Evolutionary conservation across 2,329 filamentous ascomycete genomes (phyloP), one percentile per base, ranked within the genome.

Genomic region (Diaporthe vaccinii): DNA sequence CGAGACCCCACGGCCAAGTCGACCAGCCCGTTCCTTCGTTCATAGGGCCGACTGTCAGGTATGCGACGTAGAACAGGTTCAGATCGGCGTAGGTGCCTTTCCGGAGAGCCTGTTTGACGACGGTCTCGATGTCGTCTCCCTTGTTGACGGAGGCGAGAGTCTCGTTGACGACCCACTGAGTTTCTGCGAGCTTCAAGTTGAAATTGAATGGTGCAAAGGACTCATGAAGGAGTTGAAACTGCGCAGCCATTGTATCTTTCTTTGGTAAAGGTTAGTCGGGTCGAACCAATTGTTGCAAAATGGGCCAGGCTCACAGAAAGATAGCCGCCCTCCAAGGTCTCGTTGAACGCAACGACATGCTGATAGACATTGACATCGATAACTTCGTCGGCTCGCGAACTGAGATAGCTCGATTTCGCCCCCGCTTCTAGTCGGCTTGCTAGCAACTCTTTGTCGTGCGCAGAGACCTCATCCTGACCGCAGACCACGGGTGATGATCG

Each of bases 41-140:
- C 8, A 46, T 46, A 15, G 34, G 15, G 1, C 65, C 65, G 22
- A 68, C 46, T 39, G 65, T 68, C 22, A 68, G 31, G 14, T 53
- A 53, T 8, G 46, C 46, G 22, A 68, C n/a, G n/a, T 68, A 68
- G 46, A 68, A 68, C 7, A 68, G 31, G n/a, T 68, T 68, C 15
- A 68, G 28, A n/a, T 68, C 65, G 31, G 65, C 65, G n/a, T 68
- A 53, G 34, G 46, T 68, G 46, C 65, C 65, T 53, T 68, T 68
- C 28, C 65, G 46, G 31, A 68, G 65, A 12, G 65, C 65, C 34
- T 68, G 65, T 22, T 68, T 68, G 31, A 68, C 65, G 44, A 68
- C 65, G 15, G 39, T 53, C 49, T 68, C 65, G 25, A 53, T 51
- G 15, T 68, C 65, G 9, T 68, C 65, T 14, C 65, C 65, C n/a